phyloP scores from a whole-genome alignment of 805 yeast genomes.

The Candida arabinofermentans region DNA sequence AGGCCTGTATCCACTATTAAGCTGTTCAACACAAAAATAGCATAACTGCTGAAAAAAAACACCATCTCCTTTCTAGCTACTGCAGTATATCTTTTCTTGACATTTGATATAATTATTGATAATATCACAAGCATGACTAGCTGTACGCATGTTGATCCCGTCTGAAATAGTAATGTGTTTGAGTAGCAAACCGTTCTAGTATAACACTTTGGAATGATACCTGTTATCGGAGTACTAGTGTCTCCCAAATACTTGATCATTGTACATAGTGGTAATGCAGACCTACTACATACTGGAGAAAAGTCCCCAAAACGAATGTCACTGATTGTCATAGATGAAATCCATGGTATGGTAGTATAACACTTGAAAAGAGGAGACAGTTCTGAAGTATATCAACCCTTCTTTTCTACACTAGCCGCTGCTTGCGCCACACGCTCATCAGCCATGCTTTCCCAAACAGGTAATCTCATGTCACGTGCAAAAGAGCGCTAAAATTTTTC shows the following conservation, averaged over 20 bases:
- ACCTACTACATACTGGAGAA: slow-evolving; percentile 53
- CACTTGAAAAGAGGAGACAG: too few species aligned
- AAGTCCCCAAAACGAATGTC: slow-evolving; percentile 70
- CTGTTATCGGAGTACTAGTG: slow-evolving; percentile 28
- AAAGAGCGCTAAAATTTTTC: slow-evolving; percentile 2
- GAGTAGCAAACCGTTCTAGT: slow-evolving; percentile 84
- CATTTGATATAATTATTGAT: slow-evolving; percentile 68
- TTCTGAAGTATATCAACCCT: background rate
- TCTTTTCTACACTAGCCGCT: too few species aligned
- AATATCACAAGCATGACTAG: slow-evolving; percentile 66
- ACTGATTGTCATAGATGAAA: too few species aligned
- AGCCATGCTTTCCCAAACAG: slow-evolving; percentile 1
- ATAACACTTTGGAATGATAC: slow-evolving; percentile 75
- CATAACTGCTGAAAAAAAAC: slow-evolving; percentile 58
- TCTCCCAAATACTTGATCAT: slow-evolving; percentile 48
- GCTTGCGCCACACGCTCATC: too few species aligned
- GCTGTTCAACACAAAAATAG: slow-evolving; percentile 57
- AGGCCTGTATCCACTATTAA: slow-evolving; percentile 90
- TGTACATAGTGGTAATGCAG: slow-evolving; percentile 79
- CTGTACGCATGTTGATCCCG: slow-evolving; percentile 84
- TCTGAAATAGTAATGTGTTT: slow-evolving; percentile 84
- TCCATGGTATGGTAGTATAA: too few species aligned
- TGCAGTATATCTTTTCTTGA: slow-evolving; percentile 86
- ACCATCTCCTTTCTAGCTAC: slow-evolving; percentile 89
- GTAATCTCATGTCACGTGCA: background rate